These are phyloP conservation scores for Talaromyces ruber DNA, from an alignment of 495 filamentous ascomycete genomes.

Conservation along the genomic window DNA sequence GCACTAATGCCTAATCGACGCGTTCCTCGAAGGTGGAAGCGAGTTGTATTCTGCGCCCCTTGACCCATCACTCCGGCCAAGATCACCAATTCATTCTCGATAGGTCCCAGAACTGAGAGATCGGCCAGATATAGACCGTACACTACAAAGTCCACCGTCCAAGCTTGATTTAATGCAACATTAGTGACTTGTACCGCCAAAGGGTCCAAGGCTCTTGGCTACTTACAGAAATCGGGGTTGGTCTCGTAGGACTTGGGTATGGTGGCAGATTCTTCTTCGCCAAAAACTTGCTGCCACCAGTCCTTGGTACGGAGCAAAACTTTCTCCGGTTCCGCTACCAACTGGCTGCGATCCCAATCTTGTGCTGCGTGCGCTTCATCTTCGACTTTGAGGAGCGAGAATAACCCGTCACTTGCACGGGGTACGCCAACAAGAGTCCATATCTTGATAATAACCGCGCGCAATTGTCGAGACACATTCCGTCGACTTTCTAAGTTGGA, in stretches of 20 bases:
- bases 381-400: not conserved
- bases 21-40: too few relatives aligned
- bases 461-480: not conserved
- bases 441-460: not conserved
- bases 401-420: not conserved
- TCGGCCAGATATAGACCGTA: not conserved
- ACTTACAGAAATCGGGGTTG: too few relatives aligned
- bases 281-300: not conserved
- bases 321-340: not conserved
- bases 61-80: too few relatives aligned
- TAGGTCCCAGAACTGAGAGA: not conserved
- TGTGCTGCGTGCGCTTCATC: not conserved
- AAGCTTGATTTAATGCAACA: too few relatives aligned
- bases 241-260: too few relatives aligned
- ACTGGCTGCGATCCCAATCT: not conserved
- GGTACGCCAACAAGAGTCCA: not conserved
- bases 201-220: too few relatives aligned
- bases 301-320: not conserved
- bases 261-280: not conserved
- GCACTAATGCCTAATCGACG: too few relatives aligned
- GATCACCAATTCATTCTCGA: slow-evolving; percentile 1
- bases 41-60: too few relatives aligned
- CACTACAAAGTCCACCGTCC: not conserved
- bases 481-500: too few relatives aligned
- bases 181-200: too few relatives aligned